Conservation (phyloP, 257 asterid species). For the Echites panduratus region DNA sequence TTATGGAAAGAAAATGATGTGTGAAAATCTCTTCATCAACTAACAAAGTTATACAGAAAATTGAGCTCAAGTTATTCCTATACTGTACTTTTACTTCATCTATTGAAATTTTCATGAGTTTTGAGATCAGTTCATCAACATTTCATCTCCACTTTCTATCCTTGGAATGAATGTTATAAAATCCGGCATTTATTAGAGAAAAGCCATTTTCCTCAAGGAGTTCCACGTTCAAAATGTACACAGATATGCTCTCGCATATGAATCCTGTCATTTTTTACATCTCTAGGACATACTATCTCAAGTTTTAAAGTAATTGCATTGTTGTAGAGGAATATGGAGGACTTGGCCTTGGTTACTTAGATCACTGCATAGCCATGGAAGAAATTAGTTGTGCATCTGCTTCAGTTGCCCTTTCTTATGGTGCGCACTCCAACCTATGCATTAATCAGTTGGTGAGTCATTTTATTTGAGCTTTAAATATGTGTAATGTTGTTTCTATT, state of each 20-base stretch:
- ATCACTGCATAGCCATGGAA: slow-evolving; percentile 98
- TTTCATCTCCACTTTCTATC: not conserved
- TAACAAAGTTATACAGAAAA: not conserved
- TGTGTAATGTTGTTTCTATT: slow-evolving; percentile 4
- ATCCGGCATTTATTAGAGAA: not conserved
- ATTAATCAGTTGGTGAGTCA: slow-evolving; percentile 83
- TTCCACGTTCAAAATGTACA: not conserved
- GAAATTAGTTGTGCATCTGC: slow-evolving; percentile 99
- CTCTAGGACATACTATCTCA: slow-evolving; percentile 15
- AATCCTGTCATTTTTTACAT: slow-evolving; percentile 14
- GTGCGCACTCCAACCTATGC: slow-evolving; percentile 96
- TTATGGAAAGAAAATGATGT: not conserved
- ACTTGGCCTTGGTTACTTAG: slow-evolving; percentile 94
- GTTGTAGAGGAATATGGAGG: slow-evolving; percentile 92
- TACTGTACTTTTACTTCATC: not conserved
- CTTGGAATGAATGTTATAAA: not conserved
- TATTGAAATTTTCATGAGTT: not conserved
- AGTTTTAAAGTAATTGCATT: not conserved
- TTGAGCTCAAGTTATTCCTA: not conserved
- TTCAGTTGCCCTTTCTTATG: slow-evolving; percentile 94
- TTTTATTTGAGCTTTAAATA: slow-evolving; percentile 21
- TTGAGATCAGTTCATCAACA: not conserved
- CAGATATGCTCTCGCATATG: not conserved
- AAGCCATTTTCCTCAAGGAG: not conserved
- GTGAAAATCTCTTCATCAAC: not conserved